A percentile compares a stretch with the other conserved stretches of the same genome.
phyloP scores from a whole-genome alignment of 2,329 filamentous ascomycete species.

The Fusarium torulosum region DNA sequence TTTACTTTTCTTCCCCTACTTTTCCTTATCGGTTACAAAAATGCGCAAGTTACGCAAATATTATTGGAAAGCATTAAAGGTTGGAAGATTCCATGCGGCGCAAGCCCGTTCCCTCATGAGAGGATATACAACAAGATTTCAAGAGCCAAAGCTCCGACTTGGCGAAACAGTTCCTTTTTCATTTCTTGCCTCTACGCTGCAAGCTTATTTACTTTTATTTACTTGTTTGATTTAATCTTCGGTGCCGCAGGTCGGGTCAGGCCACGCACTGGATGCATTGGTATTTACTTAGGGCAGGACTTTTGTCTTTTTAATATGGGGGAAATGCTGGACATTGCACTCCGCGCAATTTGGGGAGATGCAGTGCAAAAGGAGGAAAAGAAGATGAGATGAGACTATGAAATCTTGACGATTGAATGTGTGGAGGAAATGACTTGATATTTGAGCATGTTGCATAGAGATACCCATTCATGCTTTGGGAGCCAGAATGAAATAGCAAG shows the following conservation, averaged over 20 bases:
- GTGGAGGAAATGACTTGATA: constrained; percentile 43
- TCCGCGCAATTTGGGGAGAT: constrained; percentile 22
- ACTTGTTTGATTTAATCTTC: constrained; percentile 37
- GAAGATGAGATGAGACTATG: constrained; percentile 30
- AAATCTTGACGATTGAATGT: constrained; percentile 47
- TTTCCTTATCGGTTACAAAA: constrained; percentile 31
- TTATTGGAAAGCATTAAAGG: constrained; percentile 41
- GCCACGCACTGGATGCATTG: constrained; percentile 49
- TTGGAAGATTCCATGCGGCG: constrained; percentile 46
- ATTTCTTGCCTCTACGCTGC: constrained; percentile 4
- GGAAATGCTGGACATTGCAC: constrained; percentile 47
- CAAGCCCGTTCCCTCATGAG: constrained; percentile 38
- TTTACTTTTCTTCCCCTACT: constrained; percentile 29
- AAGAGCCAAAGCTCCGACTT: constrained; percentile 13
- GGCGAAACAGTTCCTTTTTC: constrained; percentile 8
- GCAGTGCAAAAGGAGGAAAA: constrained; percentile 37
- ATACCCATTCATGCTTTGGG: constrained; percentile 50
- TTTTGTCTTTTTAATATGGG: constrained; percentile 35
- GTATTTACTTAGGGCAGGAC: constrained; percentile 39
- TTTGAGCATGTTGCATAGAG: constrained; percentile 51
- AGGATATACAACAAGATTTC: constrained; percentile 28
- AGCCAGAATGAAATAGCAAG: constrained; percentile 50
- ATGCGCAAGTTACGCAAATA: constrained; percentile 26
- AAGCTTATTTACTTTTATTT: constrained; percentile 7
- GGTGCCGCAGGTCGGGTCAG: constrained; percentile 48